phyloP scores from a whole-genome alignment of 2,329 filamentous ascomycete genomes.

The Penicillium sp. region DNA sequence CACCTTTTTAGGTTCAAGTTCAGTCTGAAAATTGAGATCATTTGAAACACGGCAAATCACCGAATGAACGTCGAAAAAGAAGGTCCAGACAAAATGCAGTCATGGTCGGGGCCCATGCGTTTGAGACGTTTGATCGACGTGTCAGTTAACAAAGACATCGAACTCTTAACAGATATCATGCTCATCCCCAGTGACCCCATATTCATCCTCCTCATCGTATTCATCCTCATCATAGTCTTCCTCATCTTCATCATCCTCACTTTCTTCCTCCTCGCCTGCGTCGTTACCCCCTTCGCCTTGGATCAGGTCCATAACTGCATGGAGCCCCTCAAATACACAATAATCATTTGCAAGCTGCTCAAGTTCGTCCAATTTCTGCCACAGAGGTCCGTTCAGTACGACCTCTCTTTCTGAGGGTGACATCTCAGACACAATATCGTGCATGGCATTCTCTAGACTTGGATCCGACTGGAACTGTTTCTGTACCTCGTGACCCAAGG shows the following conservation, averaged over 20 bases:
- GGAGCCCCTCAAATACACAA: slow-evolving; percentile 2
- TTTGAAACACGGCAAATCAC: not conserved
- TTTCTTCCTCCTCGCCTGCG: too few relatives aligned
- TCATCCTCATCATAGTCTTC: not conserved
- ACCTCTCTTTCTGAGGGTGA: slow-evolving; percentile 1
- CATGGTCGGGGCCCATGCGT: not conserved
- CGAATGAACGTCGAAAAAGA: not conserved
- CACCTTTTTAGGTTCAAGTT: not conserved
- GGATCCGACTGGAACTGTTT: slow-evolving; percentile 6
- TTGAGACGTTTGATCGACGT: not conserved
- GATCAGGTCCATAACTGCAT: not conserved
- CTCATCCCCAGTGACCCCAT: not conserved
- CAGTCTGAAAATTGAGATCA: not conserved
- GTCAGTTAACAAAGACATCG: not conserved
- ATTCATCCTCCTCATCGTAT: not conserved
- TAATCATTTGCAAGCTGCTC: not conserved
- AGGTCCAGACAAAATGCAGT: not conserved
- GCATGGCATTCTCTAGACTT: slow-evolving; percentile 14
- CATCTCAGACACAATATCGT: slow-evolving; percentile 11
- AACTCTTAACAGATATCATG: not conserved
- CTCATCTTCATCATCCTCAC: not conserved
- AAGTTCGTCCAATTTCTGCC: slow-evolving; percentile 15
- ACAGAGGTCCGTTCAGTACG: not conserved
- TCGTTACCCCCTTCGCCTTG: not conserved
- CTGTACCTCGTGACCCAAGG: slow-evolving; percentile 14